Base-by-base conservation (phyloP, 805 yeast species). In the Ogataea angusta region DNA sequence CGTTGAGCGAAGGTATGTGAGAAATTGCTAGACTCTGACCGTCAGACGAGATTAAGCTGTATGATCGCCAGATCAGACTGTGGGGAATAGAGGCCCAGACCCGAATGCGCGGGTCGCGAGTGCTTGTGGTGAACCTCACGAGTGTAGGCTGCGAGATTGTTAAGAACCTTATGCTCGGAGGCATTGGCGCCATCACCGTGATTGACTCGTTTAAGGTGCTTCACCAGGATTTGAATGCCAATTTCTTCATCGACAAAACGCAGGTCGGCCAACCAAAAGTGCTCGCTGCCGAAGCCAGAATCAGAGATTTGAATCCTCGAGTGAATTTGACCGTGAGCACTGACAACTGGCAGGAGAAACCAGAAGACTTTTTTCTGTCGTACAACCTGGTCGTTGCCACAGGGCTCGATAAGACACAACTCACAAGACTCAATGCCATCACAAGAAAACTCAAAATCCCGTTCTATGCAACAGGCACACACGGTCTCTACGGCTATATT, bases 51-150 rank as follows among this genome's bases (percentile, higher is more conserved):
- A 78, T 90, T 43, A 96, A 95, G 1, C 72, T 91, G 16, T 91
- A 91, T 58, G 99, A 91, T 63, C 76, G 99, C 44, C 99, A 91
- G 63, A 90, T 91, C 48, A 68, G 99, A 47, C 71, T 91, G 15
- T 91, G 99, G 99, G 99, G 99, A 2, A 70, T 93, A 57, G 95
- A 85, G 23, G 95, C 97, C 3, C 99, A 91, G 60, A 72, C 78
- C 29, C 62, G 79, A 31, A 76, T 91, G 68, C 73, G 93, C 26
- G 75, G 80, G 14, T 82, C 96, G 6, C 75, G 74, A 32, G 71
- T 91, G 4, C 65, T 90, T 32, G 53, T 93, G 30, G 69, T 91
- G 34, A 83, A 85, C 46, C 53, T 88, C 12, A 84, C 90, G 9
- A 86, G 87, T 1, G 71, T 86, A 7, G 95, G 95, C 5, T 78